Evolutionary conservation across 257 asterid genomes (phyloP).

Genomic region (Knoxia roxburghii): DNA sequence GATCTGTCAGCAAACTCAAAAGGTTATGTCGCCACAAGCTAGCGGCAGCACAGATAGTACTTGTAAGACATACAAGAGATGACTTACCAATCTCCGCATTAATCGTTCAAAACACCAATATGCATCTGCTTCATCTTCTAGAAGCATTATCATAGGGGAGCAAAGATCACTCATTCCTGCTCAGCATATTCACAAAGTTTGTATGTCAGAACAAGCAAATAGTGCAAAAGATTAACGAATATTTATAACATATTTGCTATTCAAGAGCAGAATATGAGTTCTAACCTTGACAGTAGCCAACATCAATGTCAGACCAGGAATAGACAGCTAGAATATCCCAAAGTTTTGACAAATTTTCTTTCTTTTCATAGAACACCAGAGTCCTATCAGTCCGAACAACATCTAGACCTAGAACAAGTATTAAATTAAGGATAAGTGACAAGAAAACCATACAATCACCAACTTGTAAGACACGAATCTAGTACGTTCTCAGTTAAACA

Average conservation of each 20-base stretch:
- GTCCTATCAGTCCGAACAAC: conserved; percentile 91
- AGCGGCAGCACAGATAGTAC: background rate
- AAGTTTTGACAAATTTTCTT: conserved; percentile 69
- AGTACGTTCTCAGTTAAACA: background rate
- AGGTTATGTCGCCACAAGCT: background rate
- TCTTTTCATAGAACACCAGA: conserved; percentile 65
- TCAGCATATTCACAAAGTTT: conserved; percentile 23
- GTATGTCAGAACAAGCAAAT: conserved; percentile 1
- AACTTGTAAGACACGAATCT: background rate
- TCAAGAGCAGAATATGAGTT: conserved; percentile 4
- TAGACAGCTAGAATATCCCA: conserved; percentile 90
- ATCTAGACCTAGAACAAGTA: conserved; percentile 63
- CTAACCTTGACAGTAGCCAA: conserved; percentile 91
- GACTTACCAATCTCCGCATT: conserved; percentile 78
- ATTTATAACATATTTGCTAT: background rate
- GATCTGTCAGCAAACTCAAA: background rate
- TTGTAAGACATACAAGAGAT: background rate
- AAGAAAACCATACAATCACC: conserved; percentile 8
- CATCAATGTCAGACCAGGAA: conserved; percentile 82
- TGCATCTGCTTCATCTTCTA: conserved; percentile 88
- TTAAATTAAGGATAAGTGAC: conserved; percentile 13
- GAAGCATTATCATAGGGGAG: conserved; percentile 92
- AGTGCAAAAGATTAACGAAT: background rate
- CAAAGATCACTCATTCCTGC: conserved; percentile 98
- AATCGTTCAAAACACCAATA: conserved; percentile 94